Evolutionary conservation across 768 basidiomycete species (phyloP).

Genomic region (Lentinula sp.): DNA sequence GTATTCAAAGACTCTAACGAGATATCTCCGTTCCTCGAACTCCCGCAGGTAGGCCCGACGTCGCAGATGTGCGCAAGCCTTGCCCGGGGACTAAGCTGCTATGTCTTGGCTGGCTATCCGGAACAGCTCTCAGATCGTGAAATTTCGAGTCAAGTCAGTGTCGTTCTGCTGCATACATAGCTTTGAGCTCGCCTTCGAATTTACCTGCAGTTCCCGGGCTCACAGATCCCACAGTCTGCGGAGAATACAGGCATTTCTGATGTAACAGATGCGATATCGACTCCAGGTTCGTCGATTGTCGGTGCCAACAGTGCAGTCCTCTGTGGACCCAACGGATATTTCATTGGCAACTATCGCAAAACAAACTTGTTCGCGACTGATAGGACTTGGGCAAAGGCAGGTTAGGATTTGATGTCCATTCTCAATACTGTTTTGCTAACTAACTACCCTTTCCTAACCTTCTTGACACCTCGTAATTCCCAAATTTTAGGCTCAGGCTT

Average conservation of each 20-base stretch:
- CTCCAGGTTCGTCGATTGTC: conserved; percentile 14
- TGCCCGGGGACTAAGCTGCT: conserved; percentile 54
- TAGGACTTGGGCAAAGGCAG: conserved; percentile 75
- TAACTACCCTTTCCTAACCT: too few relatives aligned
- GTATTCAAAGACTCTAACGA: conserved; percentile 61
- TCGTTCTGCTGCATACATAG: too few relatives aligned
- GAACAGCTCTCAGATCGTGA: conserved; percentile 42
- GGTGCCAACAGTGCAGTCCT: conserved; percentile 74
- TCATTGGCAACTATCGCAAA: conserved; percentile 70
- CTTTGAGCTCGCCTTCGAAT: too few relatives aligned
- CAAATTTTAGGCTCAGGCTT: conserved; percentile 42
- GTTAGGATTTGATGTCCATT: conserved; percentile 28
- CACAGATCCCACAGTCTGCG: too few relatives aligned
- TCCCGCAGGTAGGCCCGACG: conserved; percentile 64
- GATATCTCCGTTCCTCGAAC: conserved; percentile 72
- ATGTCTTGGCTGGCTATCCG: conserved; percentile 81
- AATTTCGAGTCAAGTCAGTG: too few relatives aligned
- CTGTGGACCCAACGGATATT: conserved; percentile 58
- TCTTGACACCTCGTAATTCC: too few relatives aligned
- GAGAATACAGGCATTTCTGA: neutral
- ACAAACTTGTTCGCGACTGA: conserved; percentile 77
- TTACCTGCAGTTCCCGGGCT: too few relatives aligned
- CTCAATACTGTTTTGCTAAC: too few relatives aligned
- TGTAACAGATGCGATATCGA: conserved; percentile 7
- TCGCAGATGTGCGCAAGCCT: conserved; percentile 67